phyloP scores from a whole-genome alignment of 257 asterid species.

The Striga asiatica region DNA sequence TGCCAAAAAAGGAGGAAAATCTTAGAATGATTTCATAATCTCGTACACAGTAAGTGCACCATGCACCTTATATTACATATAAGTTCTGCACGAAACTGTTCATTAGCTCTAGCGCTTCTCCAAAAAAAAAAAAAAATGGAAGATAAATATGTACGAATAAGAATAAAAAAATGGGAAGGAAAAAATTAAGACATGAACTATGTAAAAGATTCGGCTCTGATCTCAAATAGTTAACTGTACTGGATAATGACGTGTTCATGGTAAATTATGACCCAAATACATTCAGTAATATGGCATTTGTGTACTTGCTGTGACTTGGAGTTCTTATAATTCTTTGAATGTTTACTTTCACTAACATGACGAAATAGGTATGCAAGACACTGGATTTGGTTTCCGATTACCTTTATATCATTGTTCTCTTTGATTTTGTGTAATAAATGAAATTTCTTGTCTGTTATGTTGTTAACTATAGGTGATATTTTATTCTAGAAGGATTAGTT shows the following conservation, averaged over 20 bases:
- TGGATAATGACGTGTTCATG: not conserved
- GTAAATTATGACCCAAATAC: not conserved
- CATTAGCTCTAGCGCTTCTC: not conserved
- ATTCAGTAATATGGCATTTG: not conserved
- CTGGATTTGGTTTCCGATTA: constrained; percentile 1
- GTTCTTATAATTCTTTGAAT: not conserved
- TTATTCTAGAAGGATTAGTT: constrained; percentile 6
- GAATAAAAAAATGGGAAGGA: not conserved
- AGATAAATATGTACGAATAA: not conserved
- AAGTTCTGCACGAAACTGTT: not conserved
- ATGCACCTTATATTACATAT: constrained; percentile 1
- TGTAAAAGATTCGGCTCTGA: not conserved
- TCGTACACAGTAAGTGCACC: not conserved
- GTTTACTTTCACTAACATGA: not conserved
- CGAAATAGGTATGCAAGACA: not conserved
- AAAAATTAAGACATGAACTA: not conserved
- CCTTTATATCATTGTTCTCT: not conserved
- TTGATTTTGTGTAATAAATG: constrained; percentile 5
- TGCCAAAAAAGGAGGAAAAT: not conserved
- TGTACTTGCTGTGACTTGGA: not conserved
- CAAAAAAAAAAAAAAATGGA: not conserved
- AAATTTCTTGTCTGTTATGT: not conserved
- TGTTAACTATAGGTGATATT: not conserved
- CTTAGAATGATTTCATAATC: not conserved
- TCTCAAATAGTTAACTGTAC: not conserved